phyloP scores from a whole-genome alignment of 768 basidiomycete genomes.

The Boletus edulis region DNA sequence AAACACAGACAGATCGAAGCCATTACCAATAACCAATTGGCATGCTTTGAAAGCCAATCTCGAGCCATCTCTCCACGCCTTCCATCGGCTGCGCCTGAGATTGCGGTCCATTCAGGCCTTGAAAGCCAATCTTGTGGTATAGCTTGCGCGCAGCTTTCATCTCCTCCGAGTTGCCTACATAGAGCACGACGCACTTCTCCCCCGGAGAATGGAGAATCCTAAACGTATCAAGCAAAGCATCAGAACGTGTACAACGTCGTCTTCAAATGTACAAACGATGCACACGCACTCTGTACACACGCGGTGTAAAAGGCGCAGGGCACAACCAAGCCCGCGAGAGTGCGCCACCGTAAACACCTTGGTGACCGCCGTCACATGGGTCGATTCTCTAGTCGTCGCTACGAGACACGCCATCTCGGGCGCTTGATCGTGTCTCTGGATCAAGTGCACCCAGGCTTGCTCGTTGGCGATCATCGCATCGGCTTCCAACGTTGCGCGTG shows the following conservation, averaged over 20 bases:
- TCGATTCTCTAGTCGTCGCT: constrained; percentile 60
- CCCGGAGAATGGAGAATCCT: constrained; percentile 18
- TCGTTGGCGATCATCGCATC: constrained; percentile 39
- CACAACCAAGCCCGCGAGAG: constrained; percentile 54
- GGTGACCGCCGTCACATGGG: constrained; percentile 57
- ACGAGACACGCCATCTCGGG: constrained; percentile 59
- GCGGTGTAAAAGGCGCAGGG: constrained; percentile 55
- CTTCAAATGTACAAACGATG: no score
- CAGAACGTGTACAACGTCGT: no score
- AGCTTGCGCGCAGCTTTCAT: constrained; percentile 14
- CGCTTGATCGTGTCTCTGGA: constrained; percentile 21
- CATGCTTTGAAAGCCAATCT: constrained; percentile 11
- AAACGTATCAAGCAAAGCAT: neutral
- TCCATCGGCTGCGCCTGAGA: neutral
- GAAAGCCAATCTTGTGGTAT: constrained; percentile 18
- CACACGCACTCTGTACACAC: constrained; percentile 53
- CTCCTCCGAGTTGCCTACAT: constrained; percentile 44
- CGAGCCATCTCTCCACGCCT: constrained; percentile 16
- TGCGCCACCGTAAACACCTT: constrained; percentile 63
- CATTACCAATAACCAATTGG: neutral
- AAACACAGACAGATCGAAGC: no score
- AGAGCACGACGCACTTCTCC: constrained; percentile 47
- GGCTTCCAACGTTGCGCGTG: constrained; percentile 50
- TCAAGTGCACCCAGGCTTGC: constrained; percentile 60
- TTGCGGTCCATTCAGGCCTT: constrained; percentile 6